A percentile compares a stretch with the other conserved stretches of the same genome.
phyloP scores from a whole-genome alignment of 441 rosid genomes.

The Gossypium davidsonii region DNA sequence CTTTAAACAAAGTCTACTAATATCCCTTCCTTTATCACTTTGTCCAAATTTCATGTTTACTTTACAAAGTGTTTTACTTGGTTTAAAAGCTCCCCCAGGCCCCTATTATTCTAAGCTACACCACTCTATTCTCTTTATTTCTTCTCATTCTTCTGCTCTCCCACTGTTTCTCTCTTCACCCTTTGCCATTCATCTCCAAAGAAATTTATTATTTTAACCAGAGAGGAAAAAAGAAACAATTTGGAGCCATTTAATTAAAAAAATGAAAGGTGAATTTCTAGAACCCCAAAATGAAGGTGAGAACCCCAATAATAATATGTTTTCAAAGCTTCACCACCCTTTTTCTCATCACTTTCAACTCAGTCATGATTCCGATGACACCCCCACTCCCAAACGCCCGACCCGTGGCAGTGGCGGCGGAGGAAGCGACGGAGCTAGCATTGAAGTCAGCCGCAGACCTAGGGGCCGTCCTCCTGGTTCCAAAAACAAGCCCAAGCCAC shows the following conservation, averaged over 20 bases:
- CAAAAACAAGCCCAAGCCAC: slow-evolving; percentile 70
- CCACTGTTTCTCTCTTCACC: neutral
- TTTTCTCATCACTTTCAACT: slow-evolving; percentile 42
- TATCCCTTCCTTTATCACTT: too few species aligned
- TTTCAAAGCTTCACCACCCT: slow-evolving; percentile 35
- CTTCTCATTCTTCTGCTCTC: neutral
- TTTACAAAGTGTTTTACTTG: slow-evolving; percentile 26
- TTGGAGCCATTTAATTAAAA: neutral
- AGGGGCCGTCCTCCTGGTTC: slow-evolving; percentile 87
- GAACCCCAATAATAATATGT: slow-evolving; percentile 22
- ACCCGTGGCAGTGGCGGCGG: neutral
- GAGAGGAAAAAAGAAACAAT: too few species aligned
- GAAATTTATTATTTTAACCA: too few species aligned
- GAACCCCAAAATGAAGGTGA: neutral
- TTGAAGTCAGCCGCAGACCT: slow-evolving; percentile 60
- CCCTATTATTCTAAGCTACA: neutral
- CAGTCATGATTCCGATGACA: slow-evolving; percentile 24
- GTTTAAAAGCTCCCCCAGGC: slow-evolving; percentile 39
- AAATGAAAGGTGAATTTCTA: neutral
- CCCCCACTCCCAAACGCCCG: slow-evolving; percentile 8
- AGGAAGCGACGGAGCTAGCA: slow-evolving; percentile 47
- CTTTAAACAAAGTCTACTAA: too few species aligned
- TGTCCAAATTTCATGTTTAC: neutral
- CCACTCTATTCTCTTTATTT: neutral
- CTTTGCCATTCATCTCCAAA: neutral